A percentile compares a stretch with the other conserved stretches of the same genome.
Evolutionary conservation across 1,284 basidiomycete genomes (phyloP).

Genomic region (Ceratobasidium sp.): DNA sequence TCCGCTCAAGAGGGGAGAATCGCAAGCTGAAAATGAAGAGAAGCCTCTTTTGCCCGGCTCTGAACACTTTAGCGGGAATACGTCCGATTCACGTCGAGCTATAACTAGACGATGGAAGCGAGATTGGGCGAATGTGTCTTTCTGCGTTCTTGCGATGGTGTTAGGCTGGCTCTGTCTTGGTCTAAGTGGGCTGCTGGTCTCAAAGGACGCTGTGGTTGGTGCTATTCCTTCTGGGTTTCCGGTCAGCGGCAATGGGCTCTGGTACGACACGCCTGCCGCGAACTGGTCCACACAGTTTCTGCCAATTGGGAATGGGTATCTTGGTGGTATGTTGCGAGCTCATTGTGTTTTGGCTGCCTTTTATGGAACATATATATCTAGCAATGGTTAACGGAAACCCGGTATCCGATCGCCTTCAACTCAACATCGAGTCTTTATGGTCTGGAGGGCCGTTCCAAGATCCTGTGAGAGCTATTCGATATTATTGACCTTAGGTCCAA

Average conservation of each 20-base stretch:
- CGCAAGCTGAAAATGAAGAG: no score
- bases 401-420: conserved; percentile 69
- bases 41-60: no score
- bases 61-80: no score
- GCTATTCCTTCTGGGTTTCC: conserved; percentile 70
- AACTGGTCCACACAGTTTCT: conserved; percentile 72
- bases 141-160: not conserved
- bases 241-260: conserved; percentile 77
- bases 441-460: conserved; percentile 78
- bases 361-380: conserved; percentile 52
- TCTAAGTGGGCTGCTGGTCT: not conserved
- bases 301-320: conserved; percentile 80
- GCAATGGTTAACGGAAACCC: conserved; percentile 77
- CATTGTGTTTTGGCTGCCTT: conserved; percentile 1
- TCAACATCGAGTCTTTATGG: conserved; percentile 83
- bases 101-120: not conserved
- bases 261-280: conserved; percentile 69
- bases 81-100: no score
- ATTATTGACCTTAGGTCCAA: not conserved
- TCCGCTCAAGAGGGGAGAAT: no score
- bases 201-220: conserved; percentile 29
- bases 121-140: not conserved
- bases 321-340: conserved; percentile 67
- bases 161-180: conserved; percentile 4
- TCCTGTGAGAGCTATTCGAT: conserved; percentile 61